Percentiles rank a stretch among this genome's conserved stretches.
Evolutionary conservation across 2,329 filamentous ascomycete species (phyloP).

Genomic region (Venturia pyrina): DNA sequence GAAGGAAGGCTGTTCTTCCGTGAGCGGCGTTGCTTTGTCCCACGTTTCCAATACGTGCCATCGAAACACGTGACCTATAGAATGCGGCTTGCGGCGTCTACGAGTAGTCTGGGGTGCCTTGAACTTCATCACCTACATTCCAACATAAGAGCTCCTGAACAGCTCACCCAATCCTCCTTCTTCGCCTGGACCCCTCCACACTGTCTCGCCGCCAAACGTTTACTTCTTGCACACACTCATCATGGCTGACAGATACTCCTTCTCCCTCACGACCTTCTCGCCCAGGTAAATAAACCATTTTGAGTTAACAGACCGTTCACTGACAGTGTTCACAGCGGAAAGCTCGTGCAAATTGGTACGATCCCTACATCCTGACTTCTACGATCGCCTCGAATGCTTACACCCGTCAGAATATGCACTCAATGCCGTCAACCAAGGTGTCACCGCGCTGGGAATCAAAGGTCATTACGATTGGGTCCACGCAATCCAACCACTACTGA

Average conservation of each 20-base stretch:
- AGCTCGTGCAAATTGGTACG: conserved; percentile 94
- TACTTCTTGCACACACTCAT: conserved; percentile 15
- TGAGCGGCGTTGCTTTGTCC: no score
- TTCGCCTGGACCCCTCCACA: neutral
- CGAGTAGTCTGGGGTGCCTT: no score
- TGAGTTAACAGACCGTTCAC: conserved; percentile 23
- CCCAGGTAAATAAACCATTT: conserved; percentile 63
- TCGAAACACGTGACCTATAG: no score
- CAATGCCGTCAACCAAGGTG: conserved; percentile 98
- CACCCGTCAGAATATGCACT: conserved; percentile 77
- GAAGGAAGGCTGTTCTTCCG: no score
- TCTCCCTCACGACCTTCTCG: conserved; percentile 98
- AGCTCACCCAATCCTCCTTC: neutral
- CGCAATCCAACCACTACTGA: conserved; percentile 1
- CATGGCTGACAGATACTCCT: conserved; percentile 98
- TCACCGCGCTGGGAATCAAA: conserved; percentile 97
- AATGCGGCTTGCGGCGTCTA: no score
- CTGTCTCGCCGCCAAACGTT: neutral
- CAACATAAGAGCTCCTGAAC: neutral
- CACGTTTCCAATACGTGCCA: no score
- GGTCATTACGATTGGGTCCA: conserved; percentile 42
- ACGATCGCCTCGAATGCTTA: conserved; percentile 13
- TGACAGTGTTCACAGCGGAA: conserved; percentile 60
- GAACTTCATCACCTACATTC: neutral
- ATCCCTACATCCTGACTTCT: neutral